Percentiles rank a stretch among this genome's conserved stretches.
Evolutionary conservation across 169 alveolate species (phyloP).

Genomic region (Plasmodium ovale): DNA sequence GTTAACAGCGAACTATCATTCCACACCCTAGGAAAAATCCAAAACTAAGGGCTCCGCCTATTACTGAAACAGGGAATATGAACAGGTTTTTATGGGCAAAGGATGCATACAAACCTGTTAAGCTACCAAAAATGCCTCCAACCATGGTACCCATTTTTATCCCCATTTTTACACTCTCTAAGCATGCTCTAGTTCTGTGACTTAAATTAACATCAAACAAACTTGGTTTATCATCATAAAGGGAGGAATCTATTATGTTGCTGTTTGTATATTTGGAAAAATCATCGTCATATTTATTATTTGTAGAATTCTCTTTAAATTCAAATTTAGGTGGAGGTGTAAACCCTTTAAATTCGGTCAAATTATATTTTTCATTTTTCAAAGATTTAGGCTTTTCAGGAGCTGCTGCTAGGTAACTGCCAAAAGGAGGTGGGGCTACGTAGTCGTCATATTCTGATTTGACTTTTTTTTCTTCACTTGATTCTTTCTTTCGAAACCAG

Average conservation of each 20-base stretch:
- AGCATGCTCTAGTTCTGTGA: slow-evolving; percentile 87
- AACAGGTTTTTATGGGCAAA: slow-evolving; percentile 86
- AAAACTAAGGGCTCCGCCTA: slow-evolving; percentile 91
- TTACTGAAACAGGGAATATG: slow-evolving; percentile 88
- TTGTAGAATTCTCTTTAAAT: slow-evolving; percentile 60
- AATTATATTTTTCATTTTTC: slow-evolving; percentile 27
- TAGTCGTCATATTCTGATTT: slow-evolving; percentile 59
- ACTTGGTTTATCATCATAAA: slow-evolving; percentile 67
- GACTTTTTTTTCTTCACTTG: slow-evolving; percentile 27
- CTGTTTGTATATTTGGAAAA: slow-evolving; percentile 71
- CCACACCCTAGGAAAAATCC: slow-evolving; percentile 93
- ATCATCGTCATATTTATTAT: slow-evolving; percentile 55
- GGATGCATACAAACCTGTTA: slow-evolving; percentile 91
- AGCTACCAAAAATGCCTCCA: slow-evolving; percentile 93
- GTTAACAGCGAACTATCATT: slow-evolving; percentile 89
- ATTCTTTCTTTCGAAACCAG: slow-evolving; percentile 73
- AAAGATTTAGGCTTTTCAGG: slow-evolving; percentile 71
- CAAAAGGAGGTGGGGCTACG: slow-evolving; percentile 77
- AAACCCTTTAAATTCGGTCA: slow-evolving; percentile 73
- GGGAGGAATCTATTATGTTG: slow-evolving; percentile 39
- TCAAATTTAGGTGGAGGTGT: slow-evolving; percentile 77
- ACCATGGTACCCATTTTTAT: slow-evolving; percentile 93
- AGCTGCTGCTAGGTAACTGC: slow-evolving; percentile 52
- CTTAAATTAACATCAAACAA: slow-evolving; percentile 79
- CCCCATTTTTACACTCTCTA: slow-evolving; percentile 92